Evolutionary conservation across 768 basidiomycete genomes (phyloP).

Genomic region (Lactarius hengduanensis): DNA sequence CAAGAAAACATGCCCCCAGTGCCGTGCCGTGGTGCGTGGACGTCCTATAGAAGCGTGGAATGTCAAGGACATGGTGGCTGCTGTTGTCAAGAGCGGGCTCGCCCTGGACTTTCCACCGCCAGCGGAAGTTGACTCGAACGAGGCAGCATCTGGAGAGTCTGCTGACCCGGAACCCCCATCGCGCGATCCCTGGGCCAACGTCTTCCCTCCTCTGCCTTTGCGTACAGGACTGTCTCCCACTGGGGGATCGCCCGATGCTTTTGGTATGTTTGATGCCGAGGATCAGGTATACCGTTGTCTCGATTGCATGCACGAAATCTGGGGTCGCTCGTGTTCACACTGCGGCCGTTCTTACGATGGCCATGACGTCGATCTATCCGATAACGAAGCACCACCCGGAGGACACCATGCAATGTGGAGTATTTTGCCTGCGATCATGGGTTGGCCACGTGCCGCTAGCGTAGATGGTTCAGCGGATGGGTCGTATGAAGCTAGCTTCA

Average conservation of each 20-base stretch:
- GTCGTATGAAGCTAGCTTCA: slow-evolving; percentile 53
- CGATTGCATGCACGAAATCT: slow-evolving; percentile 78
- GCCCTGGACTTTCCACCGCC: slow-evolving; percentile 30
- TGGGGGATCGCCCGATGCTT: slow-evolving; percentile 34
- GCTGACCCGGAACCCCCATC: slow-evolving; percentile 32
- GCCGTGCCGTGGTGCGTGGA: slow-evolving; percentile 43
- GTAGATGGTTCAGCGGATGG: slow-evolving; percentile 22
- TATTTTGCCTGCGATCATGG: slow-evolving; percentile 20
- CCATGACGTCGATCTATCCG: slow-evolving; percentile 37
- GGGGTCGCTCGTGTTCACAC: slow-evolving; percentile 59
- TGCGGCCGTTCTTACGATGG: slow-evolving; percentile 63
- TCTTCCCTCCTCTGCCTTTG: slow-evolving; percentile 44
- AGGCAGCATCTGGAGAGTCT: slow-evolving; percentile 33
- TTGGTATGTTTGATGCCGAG: slow-evolving; percentile 69
- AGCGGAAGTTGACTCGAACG: slow-evolving; percentile 23
- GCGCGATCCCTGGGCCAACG: slow-evolving; percentile 64
- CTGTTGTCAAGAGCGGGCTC: slow-evolving; percentile 54
- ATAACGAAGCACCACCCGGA: slow-evolving; percentile 26
- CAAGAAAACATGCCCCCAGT: slow-evolving; percentile 47
- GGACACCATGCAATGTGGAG: slow-evolving; percentile 35
- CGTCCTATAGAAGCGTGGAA: slow-evolving; percentile 50
- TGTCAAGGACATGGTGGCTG: slow-evolving; percentile 47
- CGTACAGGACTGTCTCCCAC: slow-evolving; percentile 30
- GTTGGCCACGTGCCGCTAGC: slow-evolving; percentile 15
- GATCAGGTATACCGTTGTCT: slow-evolving; percentile 79